These are phyloP conservation scores for Populus hybrid DNA, from an alignment of 441 rosid species.

Conservation along the genomic window DNA sequence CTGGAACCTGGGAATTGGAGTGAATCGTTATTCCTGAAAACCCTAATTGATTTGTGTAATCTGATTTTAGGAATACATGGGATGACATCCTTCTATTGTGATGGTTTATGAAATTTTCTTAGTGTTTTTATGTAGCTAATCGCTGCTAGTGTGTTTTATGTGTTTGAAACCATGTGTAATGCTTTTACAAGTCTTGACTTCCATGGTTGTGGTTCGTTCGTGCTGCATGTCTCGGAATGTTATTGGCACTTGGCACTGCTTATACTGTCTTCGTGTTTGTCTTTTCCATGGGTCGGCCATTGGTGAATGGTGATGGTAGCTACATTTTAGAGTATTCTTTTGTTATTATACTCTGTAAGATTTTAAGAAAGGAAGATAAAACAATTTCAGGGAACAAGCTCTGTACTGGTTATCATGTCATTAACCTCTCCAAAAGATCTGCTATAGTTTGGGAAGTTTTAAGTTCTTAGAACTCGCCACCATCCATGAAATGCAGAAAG, in stretches of 20 bases:
- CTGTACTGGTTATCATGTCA: not conserved
- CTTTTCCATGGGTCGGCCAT: not conserved
- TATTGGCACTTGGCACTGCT: not conserved
- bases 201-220: not conserved
- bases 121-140: not conserved
- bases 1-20: not conserved
- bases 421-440: not conserved
- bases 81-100: not conserved
- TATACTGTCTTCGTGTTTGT: not conserved
- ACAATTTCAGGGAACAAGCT: not conserved
- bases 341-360: not conserved
- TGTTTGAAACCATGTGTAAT: not conserved
- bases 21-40: not conserved
- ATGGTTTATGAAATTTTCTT: not conserved
- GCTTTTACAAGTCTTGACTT: not conserved
- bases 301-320: too few relatives aligned
- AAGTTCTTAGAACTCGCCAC: not conserved
- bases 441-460: not conserved
- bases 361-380: too few relatives aligned
- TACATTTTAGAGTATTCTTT: not conserved
- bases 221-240: not conserved
- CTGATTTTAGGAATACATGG: not conserved
- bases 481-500: too few relatives aligned
- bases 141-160: too few relatives aligned
- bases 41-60: not conserved